phyloP scores from a whole-genome alignment of 352 stramenopile species.

The Globisporangium barbulae region DNA sequence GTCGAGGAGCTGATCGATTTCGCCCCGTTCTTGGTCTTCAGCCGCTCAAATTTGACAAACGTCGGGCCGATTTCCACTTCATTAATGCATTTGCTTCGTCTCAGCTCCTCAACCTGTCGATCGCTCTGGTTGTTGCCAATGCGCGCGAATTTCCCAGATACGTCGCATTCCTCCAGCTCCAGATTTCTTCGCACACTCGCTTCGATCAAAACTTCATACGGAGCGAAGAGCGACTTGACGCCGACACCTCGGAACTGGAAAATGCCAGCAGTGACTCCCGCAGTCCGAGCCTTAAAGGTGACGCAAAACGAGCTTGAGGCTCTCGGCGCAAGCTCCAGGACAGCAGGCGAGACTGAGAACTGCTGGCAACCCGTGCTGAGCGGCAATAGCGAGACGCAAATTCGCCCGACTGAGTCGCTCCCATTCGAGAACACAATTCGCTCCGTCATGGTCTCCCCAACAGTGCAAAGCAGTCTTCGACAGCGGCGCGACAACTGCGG shows the following conservation, averaged over 20 bases:
- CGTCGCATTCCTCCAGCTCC: constrained; percentile 23
- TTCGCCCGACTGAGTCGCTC: constrained; percentile 46
- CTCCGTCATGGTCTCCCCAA: constrained; percentile 71
- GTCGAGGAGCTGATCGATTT: constrained; percentile 22
- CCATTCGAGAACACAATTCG: constrained; percentile 77
- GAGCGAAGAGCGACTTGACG: constrained; percentile 52
- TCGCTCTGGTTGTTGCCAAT: not conserved
- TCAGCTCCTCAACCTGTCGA: constrained; percentile 42
- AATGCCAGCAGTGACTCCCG: constrained; percentile 72
- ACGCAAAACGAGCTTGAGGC: constrained; percentile 64
- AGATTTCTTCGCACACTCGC: constrained; percentile 55
- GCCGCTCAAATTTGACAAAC: constrained; percentile 53
- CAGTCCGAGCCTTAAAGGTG: constrained; percentile 53
- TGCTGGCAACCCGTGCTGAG: constrained; percentile 83
- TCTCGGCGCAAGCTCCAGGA: constrained; percentile 64
- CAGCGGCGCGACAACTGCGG: constrained; percentile 54
- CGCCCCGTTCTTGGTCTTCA: constrained; percentile 25
- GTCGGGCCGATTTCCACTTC: constrained; percentile 55
- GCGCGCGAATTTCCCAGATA: not conserved
- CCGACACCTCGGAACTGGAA: constrained; percentile 84
- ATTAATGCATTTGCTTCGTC: constrained; percentile 34
- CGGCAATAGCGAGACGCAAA: constrained; percentile 78
- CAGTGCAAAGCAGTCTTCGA: constrained; percentile 62
- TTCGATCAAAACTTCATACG: constrained; percentile 85
- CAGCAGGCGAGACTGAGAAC: constrained; percentile 71